Evolutionary conservation across 2,329 filamentous ascomycete species (phyloP).

Genomic region (Paecilomyces fulvus): DNA sequence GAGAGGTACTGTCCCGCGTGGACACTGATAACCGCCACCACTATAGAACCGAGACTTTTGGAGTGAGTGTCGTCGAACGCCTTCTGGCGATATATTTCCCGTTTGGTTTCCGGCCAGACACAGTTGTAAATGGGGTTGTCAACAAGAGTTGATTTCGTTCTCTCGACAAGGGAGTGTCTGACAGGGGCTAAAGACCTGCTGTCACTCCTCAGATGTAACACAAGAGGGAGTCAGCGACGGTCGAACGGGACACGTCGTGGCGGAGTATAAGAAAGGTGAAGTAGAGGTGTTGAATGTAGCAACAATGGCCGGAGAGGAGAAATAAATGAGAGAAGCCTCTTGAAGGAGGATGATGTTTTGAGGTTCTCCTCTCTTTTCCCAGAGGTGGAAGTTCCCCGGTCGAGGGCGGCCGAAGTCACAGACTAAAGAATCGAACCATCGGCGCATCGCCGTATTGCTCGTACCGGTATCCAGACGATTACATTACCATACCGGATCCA

Average conservation of each 20-base stretch:
- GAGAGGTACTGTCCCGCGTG: not conserved
- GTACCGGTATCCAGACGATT: not conserved
- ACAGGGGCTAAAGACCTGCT: not conserved
- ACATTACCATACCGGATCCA: not conserved
- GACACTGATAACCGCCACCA: not conserved
- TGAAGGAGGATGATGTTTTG: not conserved
- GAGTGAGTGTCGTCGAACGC: not conserved
- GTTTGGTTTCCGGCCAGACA: not conserved
- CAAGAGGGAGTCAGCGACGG: not conserved
- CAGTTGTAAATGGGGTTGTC: not conserved
- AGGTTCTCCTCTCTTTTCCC: not conserved
- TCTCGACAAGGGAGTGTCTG: not conserved
- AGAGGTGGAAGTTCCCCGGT: not conserved
- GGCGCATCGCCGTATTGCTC: not conserved
- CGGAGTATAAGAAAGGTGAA: not conserved
- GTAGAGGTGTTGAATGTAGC: not conserved
- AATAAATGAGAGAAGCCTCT: not conserved
- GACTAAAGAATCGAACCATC: not conserved
- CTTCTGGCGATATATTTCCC: not conserved
- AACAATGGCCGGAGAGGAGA: not conserved
- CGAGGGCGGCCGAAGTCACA: not conserved
- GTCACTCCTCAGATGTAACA: not conserved
- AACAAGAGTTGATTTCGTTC: not conserved
- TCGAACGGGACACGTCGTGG: not conserved
- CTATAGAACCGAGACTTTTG: not conserved